Base-by-base conservation (phyloP, 169 alveolate genomes). In the Plasmodium vinckei region DNA sequence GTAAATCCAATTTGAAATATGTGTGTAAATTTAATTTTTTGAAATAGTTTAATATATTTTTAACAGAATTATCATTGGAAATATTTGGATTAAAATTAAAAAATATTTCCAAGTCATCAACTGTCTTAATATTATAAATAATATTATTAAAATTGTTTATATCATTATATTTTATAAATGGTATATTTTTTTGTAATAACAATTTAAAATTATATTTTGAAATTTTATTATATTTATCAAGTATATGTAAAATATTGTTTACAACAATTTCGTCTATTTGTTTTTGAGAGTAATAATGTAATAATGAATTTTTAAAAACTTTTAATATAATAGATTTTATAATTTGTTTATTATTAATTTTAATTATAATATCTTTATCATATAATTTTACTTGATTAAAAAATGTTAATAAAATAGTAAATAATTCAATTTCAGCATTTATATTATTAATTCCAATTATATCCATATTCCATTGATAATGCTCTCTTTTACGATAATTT, bases 381-480 rank as follows among this genome's bases (percentile, higher is more conserved):
- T 2, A 33, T 44, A 82, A 25, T n/a, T 82, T 44, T 5, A 82
- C 63, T 15, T 70, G 0, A 10, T 61, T 46, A 70, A 82, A 82
- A 70, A 82, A 82, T 13, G 60, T 17, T 23, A 82, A 17, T 2
- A 82, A 17, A 15, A 68, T 27, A 47, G 86, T 53, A 15, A 82
- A 61, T 0, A 82, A 13, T 82, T 82, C 90, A 0, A 82, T 46
- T 4, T 82, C 90, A 39, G 90, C 84, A 21, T 67, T 49, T 17
- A 68, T 67, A 27, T 25, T 68, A n/a, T 82, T 42, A 5, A 64
- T 82, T 13, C 89, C 89, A 27, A 89, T 87, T 44, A 94, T 88
- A 47, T 94, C 96, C 25, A 91, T 60, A 63, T 94, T 94, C 96
- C 95, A 93, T 87, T 93, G 96, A 46, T 89, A 93, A 61, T 93